Evolutionary conservation across 129 eudicot species (phyloP), one percentile per base, ranked within the genome.

Genomic region (Centella asiatica): DNA sequence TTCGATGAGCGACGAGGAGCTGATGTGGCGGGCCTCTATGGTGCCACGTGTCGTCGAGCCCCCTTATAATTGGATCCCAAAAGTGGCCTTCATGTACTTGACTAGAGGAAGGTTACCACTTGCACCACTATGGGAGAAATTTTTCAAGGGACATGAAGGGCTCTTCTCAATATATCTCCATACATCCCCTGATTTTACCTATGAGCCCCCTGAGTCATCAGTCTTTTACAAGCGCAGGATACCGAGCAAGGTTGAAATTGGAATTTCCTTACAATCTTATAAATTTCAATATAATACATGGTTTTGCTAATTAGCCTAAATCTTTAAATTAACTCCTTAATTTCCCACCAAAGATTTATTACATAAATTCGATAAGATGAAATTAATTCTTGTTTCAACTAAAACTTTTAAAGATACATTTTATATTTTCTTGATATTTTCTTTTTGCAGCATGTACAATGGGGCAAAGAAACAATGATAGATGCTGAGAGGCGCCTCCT

Each of bases 401-500:
- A n/a, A n/a, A n/a, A n/a, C n/a, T n/a, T n/a, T n/a, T 8, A 40
- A 1, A 1, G 14, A 40, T 1, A 8, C 6, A 48, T 1, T 48
- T 18, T 48, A 0, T 48, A 1, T 10, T 27, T 8, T 32, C 44
- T 47, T 4, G n/a, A 14, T 6, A 49, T 10, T 57, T 34, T 19
- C 19, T 54, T 33, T 18, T 15, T 22, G 57, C 72, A 92, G 96
- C 49, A 27, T 19, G 92, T 80, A 36, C 84, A 82, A 34, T 87
- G 96, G 99, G 99, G 95, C 37, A 82, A 58, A 47, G 42, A 85
- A 51, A 65, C 78, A n/a, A 84, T 92, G 96, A 74, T 81, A 1
- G 98, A 92, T 69, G 96, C 95, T 10, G 96, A 92, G 81, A 84
- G 92, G 48, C 79, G 96, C 6, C 86, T 92, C n/a, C 77, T 87